Evolutionary conservation across 2,329 filamentous ascomycete species (phyloP), one percentile per base, ranked within the genome.

Genomic region (Parasarocladium wereldwijsianum): DNA sequence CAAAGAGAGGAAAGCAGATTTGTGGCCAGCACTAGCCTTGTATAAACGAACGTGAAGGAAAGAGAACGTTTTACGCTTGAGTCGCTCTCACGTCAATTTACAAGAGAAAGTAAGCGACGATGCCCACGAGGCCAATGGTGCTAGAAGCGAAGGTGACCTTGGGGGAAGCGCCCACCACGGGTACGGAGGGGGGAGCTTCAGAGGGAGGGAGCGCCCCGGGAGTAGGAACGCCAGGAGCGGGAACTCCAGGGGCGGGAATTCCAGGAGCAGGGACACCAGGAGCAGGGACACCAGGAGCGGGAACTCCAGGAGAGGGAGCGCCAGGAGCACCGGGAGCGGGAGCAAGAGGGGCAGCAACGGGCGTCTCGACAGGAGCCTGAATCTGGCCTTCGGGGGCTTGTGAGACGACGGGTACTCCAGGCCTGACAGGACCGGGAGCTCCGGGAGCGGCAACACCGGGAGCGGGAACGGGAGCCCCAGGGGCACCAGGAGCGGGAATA

Each of bases 311-410:
- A 18, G 9, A 18, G 26, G 26, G 23, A 13, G 12, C 12, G 23
- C 8, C 8, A 26, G 32, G 22, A 18, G 26, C 25, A n/a, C 21
- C 20, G 4, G 36, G 30, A 13, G 26, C 23, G 4, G 35, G 31
- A 23, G 10, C 26, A 15, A 10, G 16, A n/a, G 27, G 17, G 19
- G 32, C 28, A 20, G 33, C 24, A 26, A 21, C 24, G 21, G 24
- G 15, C 16, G 25, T 37, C 13, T 32, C 31, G 12, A 27, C 15
- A 24, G 29, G 33, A 18, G 29, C 33, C 29, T 31, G 31, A 17
- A 31, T 32, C 34, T 36, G 34, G 14, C 34, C 34, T n/a, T 36
- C 34, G 21, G 10, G 24, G 21, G 34, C 31, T 26, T 36, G 34
- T 17, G 23, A 31, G 19, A 36, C 34, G 21, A 26, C 11, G 22